phyloP scores from a whole-genome alignment of 1,284 basidiomycete species.

The Sphagnurus paluster region DNA sequence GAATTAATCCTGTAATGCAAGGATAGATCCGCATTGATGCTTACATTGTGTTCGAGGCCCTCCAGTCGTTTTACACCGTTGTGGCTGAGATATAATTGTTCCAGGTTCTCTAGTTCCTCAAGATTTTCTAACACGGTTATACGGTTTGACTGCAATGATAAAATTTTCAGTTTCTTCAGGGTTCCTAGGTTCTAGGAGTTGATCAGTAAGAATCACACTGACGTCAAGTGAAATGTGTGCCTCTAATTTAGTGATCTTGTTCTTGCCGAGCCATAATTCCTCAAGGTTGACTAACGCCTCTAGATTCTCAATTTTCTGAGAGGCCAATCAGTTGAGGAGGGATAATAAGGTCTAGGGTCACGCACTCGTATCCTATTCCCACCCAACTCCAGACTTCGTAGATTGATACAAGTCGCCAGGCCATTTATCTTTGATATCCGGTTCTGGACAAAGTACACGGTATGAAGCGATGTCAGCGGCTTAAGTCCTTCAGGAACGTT shows the following conservation, averaged over 20 bases:
- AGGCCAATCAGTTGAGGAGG: background rate
- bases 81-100: constrained; percentile 94
- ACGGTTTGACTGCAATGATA: constrained; percentile 92
- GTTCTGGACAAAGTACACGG: constrained; percentile 96
- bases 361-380: constrained; percentile 86
- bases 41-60: constrained; percentile 82
- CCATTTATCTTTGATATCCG: constrained; percentile 83
- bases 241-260: constrained; percentile 90
- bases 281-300: constrained; percentile 83
- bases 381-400: constrained; percentile 89
- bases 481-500: constrained; percentile 65
- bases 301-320: constrained; percentile 84
- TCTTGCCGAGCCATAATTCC: constrained; percentile 97
- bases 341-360: constrained; percentile 1
- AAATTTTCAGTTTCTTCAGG: constrained; percentile 74
- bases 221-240: constrained; percentile 36
- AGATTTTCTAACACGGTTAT: constrained; percentile 88
- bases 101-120: constrained; percentile 70
- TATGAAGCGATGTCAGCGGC: constrained; percentile 63
- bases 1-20: constrained; percentile 3
- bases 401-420: constrained; percentile 56
- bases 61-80: constrained; percentile 89
- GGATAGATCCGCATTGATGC: constrained; percentile 23
- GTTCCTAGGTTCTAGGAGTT: constrained; percentile 54
- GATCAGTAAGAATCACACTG: constrained; percentile 14